A percentile compares a stretch with the other conserved stretches of the same genome.
Conservation (phyloP, 2,329 filamentous ascomycete species). For the Penicillium sclerotiorum region DNA sequence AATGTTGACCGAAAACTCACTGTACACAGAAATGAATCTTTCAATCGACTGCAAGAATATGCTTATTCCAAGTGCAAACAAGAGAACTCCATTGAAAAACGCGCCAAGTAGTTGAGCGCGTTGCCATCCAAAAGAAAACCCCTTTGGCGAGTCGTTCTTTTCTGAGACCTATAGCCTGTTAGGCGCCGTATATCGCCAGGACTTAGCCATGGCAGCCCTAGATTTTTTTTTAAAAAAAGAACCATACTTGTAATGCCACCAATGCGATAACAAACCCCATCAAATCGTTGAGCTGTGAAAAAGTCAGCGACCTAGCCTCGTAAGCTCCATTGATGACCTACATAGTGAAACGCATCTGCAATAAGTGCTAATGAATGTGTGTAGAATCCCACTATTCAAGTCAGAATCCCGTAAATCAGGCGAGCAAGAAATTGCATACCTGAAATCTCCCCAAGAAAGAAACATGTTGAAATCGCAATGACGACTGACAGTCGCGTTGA, state of each 20-base stretch:
- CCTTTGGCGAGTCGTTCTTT: conserved; percentile 60
- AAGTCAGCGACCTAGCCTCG: conserved; percentile 10
- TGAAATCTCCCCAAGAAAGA: conserved; percentile 37
- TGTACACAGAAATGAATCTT: conserved; percentile 45
- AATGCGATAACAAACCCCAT: conserved; percentile 70
- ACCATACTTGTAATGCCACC: conserved; percentile 61
- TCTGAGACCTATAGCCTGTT: conserved; percentile 53
- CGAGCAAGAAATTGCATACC: conserved; percentile 15
- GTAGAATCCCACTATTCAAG: conserved; percentile 62
- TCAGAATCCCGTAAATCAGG: conserved; percentile 1
- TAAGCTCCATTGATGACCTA: conserved; percentile 40
- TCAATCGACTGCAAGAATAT: conserved; percentile 75
- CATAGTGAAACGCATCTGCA: conserved; percentile 79
- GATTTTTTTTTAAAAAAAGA: neutral
- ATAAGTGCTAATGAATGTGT: conserved; percentile 72
- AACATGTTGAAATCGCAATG: conserved; percentile 34
- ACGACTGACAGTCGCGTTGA: conserved; percentile 33
- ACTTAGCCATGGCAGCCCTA: neutral
- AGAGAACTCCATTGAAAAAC: conserved; percentile 79
- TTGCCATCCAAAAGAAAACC: conserved; percentile 75
- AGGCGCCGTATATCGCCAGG: neutral
- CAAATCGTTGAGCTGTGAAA: conserved; percentile 66
- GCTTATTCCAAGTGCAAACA: conserved; percentile 71
- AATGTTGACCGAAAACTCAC: conserved; percentile 23
- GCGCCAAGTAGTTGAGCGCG: conserved; percentile 72